Percentiles rank a stretch among this genome's conserved stretches.
phyloP scores from a whole-genome alignment of 2,329 filamentous ascomycete species.

The Nigrospora oryzae region DNA sequence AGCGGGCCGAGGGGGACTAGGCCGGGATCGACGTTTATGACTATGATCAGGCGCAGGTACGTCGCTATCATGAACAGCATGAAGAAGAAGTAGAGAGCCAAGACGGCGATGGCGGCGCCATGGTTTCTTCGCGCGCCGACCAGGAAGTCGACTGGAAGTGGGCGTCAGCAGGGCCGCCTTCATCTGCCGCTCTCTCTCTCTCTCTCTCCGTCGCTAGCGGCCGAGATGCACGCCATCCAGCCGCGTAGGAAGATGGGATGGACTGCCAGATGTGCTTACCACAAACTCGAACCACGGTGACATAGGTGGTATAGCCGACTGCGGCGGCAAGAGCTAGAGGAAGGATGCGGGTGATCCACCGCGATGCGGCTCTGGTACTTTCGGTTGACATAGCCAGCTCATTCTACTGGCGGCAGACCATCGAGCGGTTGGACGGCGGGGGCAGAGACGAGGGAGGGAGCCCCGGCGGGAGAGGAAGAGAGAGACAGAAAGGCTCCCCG shows the following conservation, averaged over 20 bases:
- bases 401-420: slow-evolving; percentile 9
- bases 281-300: slow-evolving; percentile 58
- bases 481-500: no score
- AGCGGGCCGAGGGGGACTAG: slow-evolving; percentile 57
- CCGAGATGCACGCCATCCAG: no score
- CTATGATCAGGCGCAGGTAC: slow-evolving; percentile 64
- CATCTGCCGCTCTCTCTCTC: no score
- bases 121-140: slow-evolving; percentile 37
- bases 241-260: not conserved
- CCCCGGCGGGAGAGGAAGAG: no score
- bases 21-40: slow-evolving; percentile 63
- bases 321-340: slow-evolving; percentile 60
- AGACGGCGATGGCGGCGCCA: slow-evolving; percentile 57
- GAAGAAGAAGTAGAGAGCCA: slow-evolving; percentile 66
- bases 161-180: no score
- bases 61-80: slow-evolving; percentile 56
- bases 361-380: slow-evolving; percentile 36
- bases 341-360: slow-evolving; percentile 56
- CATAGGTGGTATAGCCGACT: slow-evolving; percentile 64
- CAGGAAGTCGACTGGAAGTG: slow-evolving; percentile 58
- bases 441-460: no score
- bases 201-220: no score
- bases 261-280: slow-evolving; percentile 37
- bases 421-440: not conserved
- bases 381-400: slow-evolving; percentile 20